Evolutionary conservation across 2,329 filamentous ascomycete genomes (phyloP), one percentile per base, ranked within the genome.

Genomic region (Ophiostoma quercus): DNA sequence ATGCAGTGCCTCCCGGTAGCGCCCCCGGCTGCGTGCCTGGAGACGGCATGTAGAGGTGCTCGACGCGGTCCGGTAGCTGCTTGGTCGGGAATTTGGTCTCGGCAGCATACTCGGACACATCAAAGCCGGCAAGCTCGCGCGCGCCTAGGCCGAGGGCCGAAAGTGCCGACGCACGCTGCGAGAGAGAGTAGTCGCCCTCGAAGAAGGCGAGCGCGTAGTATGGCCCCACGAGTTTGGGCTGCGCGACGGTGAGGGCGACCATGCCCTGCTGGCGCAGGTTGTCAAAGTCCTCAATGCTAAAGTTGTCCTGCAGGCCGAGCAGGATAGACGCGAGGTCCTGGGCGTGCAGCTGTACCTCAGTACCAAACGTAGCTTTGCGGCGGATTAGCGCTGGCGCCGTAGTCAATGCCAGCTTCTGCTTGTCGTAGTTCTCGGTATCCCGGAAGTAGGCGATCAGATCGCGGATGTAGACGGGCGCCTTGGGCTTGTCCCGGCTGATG

Each of bases 191-290:
- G 77, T 99, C 95, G 19, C 94, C 94, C 60, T 92, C 90, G 77
- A 97, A 98, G 77, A 95, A 96, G 0, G 91, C 90, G 70, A 89
- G 88, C 2, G 90, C 88, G 71, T 96, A 92, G 90, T 92, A 96
- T 16, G 88, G 91, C 0, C 88, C 94, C 86, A 97, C 92, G 68
- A 86, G 84, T 67, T 86, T 81, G 0, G 95, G 92, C 73, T 91
- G 87, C 0, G 92, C 89, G 2, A 95, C 84, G 0, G 97, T 82
- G 8, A 97, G 80, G 0, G 94, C 91, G 63, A 97, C 88, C 82
- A 99, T 89, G 16, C 89, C 88, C 77, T 96, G 90, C 3, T 95
- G 82, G 22, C 89, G 87, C 71, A 92, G 82, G 72, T 92, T 87
- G 71, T 90, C 83, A 76, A 98, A 98, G 29, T 88, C 82, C 0